A percentile compares a stretch with the other conserved stretches of the same genome.
Evolutionary conservation across 2,329 filamentous ascomycete species (phyloP).

Genomic region (Ceratocystis albifundus): DNA sequence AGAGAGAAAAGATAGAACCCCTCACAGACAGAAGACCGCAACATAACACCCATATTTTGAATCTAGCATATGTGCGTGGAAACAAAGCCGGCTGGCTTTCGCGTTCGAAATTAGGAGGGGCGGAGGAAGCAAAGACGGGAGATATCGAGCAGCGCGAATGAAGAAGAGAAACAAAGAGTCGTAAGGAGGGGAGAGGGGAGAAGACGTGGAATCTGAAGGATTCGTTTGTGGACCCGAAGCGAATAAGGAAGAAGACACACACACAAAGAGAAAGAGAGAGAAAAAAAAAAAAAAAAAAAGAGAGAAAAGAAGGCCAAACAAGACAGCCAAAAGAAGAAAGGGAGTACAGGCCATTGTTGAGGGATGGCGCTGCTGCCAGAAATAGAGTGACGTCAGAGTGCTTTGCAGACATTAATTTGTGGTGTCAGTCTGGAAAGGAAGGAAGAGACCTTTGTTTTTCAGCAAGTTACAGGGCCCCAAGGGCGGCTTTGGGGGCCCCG

Average conservation of each 20-base stretch:
- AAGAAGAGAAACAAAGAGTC: not conserved
- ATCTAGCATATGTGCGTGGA: not conserved
- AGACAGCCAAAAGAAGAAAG: not conserved
- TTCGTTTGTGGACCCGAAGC: not conserved
- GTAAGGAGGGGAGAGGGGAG: not conserved
- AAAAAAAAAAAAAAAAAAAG: too few relatives aligned
- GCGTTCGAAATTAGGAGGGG: too few relatives aligned
- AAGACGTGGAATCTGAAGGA: not conserved
- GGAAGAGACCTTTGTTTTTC: not conserved
- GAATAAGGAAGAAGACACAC: too few relatives aligned
- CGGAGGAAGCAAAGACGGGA: not conserved
- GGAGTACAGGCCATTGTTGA: not conserved
- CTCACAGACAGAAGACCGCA: not conserved
- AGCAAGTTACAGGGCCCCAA: not conserved
- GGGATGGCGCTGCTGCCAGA: not conserved
- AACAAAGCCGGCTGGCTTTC: not conserved
- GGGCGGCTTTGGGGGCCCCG: not conserved
- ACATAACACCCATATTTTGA: not conserved
- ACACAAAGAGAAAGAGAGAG: too few relatives aligned
- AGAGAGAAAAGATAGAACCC: not conserved
- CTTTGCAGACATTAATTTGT: not conserved
- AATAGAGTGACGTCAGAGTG: conserved; percentile 8
- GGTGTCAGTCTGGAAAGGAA: not conserved
- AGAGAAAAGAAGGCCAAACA: not conserved
- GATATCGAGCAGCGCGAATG: not conserved